These are phyloP conservation scores for Ochromonadaceae sp. DNA, from an alignment of 352 stramenopile species.

Conservation along the genomic window DNA sequence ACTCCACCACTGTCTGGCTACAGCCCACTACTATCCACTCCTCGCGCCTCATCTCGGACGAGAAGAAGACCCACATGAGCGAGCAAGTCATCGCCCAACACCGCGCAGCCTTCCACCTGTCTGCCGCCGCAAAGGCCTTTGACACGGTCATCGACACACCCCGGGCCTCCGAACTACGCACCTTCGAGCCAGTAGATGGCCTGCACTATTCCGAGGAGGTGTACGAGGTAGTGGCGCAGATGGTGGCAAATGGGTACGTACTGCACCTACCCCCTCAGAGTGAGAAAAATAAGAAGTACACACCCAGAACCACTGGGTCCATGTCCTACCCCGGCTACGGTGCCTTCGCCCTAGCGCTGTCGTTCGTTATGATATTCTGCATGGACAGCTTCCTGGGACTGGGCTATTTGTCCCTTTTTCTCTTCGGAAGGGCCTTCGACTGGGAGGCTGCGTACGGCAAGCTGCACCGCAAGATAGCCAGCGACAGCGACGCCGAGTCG, in stretches of 20 bases:
- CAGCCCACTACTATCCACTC: conserved; percentile 22
- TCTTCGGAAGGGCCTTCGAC: neutral
- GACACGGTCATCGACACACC: too few species aligned
- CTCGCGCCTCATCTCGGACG: conserved; percentile 16
- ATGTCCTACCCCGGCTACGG: conserved; percentile 11
- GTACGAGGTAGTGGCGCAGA: conserved; percentile 9
- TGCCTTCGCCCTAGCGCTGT: neutral
- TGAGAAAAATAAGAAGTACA: too few species aligned
- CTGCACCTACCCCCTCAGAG: too few species aligned
- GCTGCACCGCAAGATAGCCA: too few species aligned
- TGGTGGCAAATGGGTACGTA: conserved; percentile 3
- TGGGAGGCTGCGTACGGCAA: conserved; percentile 11
- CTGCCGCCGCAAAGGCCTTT: too few species aligned
- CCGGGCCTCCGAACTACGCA: too few species aligned
- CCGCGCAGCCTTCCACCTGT: neutral
- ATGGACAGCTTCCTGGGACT: conserved; percentile 8
- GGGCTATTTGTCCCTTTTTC: neutral
- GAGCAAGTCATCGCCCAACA: conserved; percentile 20
- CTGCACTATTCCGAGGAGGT: conserved; percentile 14
- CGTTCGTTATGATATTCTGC: conserved; percentile 7
- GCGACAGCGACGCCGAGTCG: too few species aligned
- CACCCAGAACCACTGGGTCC: conserved; percentile 2
- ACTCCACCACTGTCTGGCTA: too few species aligned
- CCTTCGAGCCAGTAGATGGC: neutral
- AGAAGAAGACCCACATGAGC: conserved; percentile 28